Base-by-base conservation (phyloP, 2,329 filamentous ascomycete species). In the Colletotrichum magnum region DNA sequence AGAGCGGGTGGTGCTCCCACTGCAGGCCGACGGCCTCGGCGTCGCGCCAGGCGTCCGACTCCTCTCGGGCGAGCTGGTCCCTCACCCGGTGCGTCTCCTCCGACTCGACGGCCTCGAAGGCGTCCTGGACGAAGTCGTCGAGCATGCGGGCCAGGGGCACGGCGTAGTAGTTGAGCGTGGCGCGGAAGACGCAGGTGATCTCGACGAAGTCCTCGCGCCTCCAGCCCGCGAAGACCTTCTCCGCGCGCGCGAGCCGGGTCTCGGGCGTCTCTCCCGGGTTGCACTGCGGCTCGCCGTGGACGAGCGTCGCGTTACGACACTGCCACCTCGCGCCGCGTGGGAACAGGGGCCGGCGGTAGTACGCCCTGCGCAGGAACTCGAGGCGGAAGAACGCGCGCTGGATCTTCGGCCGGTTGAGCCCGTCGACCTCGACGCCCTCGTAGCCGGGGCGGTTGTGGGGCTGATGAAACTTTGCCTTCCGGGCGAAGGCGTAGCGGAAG, bases 341-440 rank as follows among this genome's bases (percentile, higher is more conserved):
- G 51, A 50, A 61, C 3, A 69, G 41, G 10, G 67, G 67, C 1
- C 57, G 56, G 6, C 39, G 28, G 57, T 69, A 69, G 50, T 45
- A 28, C 7, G 54, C 50, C 6, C 67, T 6, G 1, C 67, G 48
- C 24, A 69, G 16, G 43, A 67, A 39, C 51, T 67, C 67, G 32
- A 69, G 62, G 3, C 67, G 67, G 56, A 69, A 69, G 56, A 67
- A 57, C 32, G 67, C 67, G 43, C 62, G 56, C 56, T 69, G 67
- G 15, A 69, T 53, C 4, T 21, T 28, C 13, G 53, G 28, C 3
- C 65, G 39, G 18, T 48, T 54, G 12, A 10, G 13, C 12, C n/a
- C 13, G 48, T 47, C 41, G 15, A 58, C 15, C 16, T 9, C 13
- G 2, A 64, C 15, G 39, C 65, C 65, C 16, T 68, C 60, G 54